A percentile compares a stretch with the other conserved stretches of the same genome.
phyloP scores from a whole-genome alignment of 345 rosid genomes.

The Salix suchowensis region DNA sequence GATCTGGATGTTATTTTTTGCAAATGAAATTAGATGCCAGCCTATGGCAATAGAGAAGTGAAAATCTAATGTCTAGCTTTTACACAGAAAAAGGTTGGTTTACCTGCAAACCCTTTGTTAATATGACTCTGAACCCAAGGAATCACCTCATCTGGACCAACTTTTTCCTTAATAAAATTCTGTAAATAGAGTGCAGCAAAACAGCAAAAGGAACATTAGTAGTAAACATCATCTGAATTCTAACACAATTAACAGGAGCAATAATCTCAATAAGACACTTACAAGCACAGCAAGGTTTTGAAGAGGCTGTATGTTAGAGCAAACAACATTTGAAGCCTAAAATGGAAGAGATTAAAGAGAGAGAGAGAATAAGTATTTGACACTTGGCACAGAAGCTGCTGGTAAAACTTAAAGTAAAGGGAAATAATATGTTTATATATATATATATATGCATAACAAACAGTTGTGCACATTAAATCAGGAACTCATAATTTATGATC shows the following conservation, averaged over 20 bases:
- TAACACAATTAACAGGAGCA: neutral
- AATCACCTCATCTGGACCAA: conserved; percentile 40
- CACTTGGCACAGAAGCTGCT: neutral
- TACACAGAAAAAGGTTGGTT: neutral
- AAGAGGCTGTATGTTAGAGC: conserved; percentile 75
- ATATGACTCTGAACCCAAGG: conserved; percentile 51
- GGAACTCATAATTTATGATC: too few species aligned
- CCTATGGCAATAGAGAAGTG: too few species aligned
- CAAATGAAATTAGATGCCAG: neutral
- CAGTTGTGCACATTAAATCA: neutral
- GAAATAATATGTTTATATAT: neutral
- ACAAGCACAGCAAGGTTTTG: conserved; percentile 63
- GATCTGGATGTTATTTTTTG: too few species aligned
- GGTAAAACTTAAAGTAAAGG: neutral
- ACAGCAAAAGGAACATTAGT: neutral
- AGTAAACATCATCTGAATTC: neutral
- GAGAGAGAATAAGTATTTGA: neutral
- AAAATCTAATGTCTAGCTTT: neutral
- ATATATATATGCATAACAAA: neutral
- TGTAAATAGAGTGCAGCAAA: conserved; percentile 16
- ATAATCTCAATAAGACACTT: conserved; percentile 11
- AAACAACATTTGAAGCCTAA: conserved; percentile 72
- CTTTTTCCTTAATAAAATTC: conserved; percentile 57
- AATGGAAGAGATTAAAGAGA: neutral
- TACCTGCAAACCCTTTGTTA: conserved; percentile 72